A percentile compares a stretch with the other conserved stretches of the same genome.
Evolutionary conservation across 306 rosid species (phyloP).

Genomic region (Fagus sylvatica): DNA sequence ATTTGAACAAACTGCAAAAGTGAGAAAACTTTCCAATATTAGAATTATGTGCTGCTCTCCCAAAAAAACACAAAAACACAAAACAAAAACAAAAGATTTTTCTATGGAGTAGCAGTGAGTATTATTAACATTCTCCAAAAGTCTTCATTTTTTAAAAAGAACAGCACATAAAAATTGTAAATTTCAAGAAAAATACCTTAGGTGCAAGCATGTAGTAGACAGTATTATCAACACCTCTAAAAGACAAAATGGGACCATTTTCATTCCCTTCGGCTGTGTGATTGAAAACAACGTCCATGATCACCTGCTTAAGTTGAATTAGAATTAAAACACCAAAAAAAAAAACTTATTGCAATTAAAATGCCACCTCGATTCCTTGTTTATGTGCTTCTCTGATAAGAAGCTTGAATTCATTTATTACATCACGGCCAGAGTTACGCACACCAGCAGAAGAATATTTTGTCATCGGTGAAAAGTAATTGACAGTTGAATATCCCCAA

Average conservation of each 20-base stretch:
- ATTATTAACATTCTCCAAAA: constrained; percentile 4
- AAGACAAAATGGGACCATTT: constrained; percentile 84
- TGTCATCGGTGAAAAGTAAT: constrained; percentile 92
- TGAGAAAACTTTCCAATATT: not conserved
- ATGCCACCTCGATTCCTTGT: constrained; percentile 87
- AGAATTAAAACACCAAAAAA: constrained; percentile 15
- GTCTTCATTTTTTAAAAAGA: constrained; percentile 18
- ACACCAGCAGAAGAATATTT: constrained; percentile 84
- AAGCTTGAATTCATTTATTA: constrained; percentile 77
- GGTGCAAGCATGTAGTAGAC: constrained; percentile 92
- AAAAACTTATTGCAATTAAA: constrained; percentile 7
- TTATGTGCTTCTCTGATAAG: constrained; percentile 90
- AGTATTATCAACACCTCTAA: constrained; percentile 89
- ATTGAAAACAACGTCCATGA: constrained; percentile 98
- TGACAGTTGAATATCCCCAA: constrained; percentile 98
- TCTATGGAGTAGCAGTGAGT: not conserved
- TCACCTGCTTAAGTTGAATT: constrained; percentile 60
- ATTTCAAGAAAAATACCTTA: constrained; percentile 54
- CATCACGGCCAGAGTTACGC: constrained; percentile 76
- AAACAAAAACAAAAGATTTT: not conserved
- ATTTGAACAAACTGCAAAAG: not conserved
- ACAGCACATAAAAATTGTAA: constrained; percentile 20
- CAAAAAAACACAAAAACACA: no score
- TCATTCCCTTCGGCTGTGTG: constrained; percentile 99
- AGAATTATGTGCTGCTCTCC: not conserved